phyloP scores from a whole-genome alignment of 2,329 filamentous ascomycete species.

The Clonostachys chloroleuca region DNA sequence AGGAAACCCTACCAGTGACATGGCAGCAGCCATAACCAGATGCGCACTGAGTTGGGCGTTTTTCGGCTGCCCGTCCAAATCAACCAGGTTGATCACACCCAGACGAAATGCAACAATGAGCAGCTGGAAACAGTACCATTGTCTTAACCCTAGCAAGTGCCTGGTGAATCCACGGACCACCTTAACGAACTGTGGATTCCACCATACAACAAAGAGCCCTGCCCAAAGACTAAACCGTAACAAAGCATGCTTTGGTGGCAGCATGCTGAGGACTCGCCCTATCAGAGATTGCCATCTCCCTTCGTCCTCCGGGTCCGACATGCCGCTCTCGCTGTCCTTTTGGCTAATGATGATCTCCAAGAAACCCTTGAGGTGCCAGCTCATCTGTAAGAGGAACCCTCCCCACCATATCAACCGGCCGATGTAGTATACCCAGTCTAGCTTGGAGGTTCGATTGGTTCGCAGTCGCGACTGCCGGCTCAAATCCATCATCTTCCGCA shows the following conservation, averaged over 20 bases:
- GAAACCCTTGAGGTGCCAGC: conserved; percentile 42
- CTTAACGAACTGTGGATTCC: conserved; percentile 64
- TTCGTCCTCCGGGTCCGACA: conserved; percentile 24
- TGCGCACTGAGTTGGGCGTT: conserved; percentile 49
- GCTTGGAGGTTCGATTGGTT: conserved; percentile 10
- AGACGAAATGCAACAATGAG: conserved; percentile 53
- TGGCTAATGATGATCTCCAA: conserved; percentile 13
- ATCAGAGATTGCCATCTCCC: conserved; percentile 1
- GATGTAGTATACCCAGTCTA: conserved; percentile 36
- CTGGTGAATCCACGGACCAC: conserved; percentile 54
- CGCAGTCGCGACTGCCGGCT: conserved; percentile 31
- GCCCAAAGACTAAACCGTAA: neutral
- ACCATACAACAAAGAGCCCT: conserved; percentile 38
- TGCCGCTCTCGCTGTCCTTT: conserved; percentile 14
- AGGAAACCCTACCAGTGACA: conserved; percentile 42
- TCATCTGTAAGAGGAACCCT: conserved; percentile 38
- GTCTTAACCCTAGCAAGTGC: conserved; percentile 54
- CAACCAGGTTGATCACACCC: conserved; percentile 8
- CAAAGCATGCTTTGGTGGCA: neutral
- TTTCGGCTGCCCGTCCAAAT: conserved; percentile 27
- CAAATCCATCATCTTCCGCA: conserved; percentile 70
- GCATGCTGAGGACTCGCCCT: neutral
- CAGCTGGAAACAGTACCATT: conserved; percentile 64
- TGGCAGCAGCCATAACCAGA: conserved; percentile 44
- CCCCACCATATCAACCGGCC: conserved; percentile 43